A percentile compares a stretch with the other conserved stretches of the same genome.
Conservation (phyloP, 108 stramenopile species). For the Cyclotella kingstonii region DNA sequence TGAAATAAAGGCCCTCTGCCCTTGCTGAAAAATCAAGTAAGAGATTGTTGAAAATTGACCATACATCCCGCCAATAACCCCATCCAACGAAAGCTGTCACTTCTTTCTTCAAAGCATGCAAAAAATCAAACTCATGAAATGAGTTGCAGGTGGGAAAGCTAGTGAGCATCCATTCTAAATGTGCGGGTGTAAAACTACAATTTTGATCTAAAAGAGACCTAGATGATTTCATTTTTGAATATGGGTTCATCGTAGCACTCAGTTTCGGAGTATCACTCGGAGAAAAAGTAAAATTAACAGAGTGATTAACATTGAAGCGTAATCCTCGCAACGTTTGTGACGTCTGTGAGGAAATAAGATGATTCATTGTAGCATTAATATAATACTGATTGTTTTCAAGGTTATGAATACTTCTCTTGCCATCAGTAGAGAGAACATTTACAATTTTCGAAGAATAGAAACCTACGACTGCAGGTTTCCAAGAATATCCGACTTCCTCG, state of each 20-base stretch:
- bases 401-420: not conserved
- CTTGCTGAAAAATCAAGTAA: not conserved
- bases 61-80: constrained; percentile 65
- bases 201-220: constrained; percentile 35
- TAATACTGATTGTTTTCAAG: not conserved
- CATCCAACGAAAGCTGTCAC: constrained; percentile 14
- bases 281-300: not conserved
- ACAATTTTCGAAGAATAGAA: not conserved
- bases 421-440: not conserved
- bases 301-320: too few relatives aligned
- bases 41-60: constrained; percentile 11
- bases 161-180: constrained; percentile 47
- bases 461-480: constrained; percentile 9
- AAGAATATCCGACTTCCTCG: constrained; percentile 4
- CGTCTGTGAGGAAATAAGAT: too few relatives aligned
- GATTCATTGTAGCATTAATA: not conserved
- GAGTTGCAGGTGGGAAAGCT: constrained; percentile 61
- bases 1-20: not conserved
- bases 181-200: constrained; percentile 41
- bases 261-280: not conserved
- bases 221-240: not conserved
- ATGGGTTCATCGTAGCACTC: not conserved
- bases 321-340: too few relatives aligned
- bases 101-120: not conserved
- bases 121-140: constrained; percentile 53